These are phyloP conservation scores for Spongiforma sp. DNA, from an alignment of 1,284 basidiomycete genomes.

Conservation along the genomic window DNA sequence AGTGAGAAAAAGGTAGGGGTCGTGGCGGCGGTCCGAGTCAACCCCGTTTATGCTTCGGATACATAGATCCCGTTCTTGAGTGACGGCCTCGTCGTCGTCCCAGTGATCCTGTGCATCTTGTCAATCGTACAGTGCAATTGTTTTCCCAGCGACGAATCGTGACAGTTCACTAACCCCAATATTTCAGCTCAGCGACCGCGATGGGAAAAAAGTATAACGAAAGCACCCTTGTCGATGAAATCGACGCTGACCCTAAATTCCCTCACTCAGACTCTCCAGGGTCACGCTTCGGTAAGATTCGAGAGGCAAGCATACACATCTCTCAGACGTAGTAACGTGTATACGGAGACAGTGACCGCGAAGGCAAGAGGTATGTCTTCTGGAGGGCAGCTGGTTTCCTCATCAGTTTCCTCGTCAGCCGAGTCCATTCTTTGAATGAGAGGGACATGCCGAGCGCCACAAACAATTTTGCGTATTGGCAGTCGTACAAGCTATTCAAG, in stretches of 20 bases:
- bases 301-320: conserved; percentile 94
- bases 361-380: conserved; percentile 86
- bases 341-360: conserved; percentile 86
- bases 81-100: conserved; percentile 90
- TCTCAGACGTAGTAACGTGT: conserved; percentile 93
- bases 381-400: conserved; percentile 82
- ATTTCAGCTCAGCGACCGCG: no score
- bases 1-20: no score
- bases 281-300: conserved; percentile 94
- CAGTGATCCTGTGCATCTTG: conserved; percentile 92
- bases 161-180: conserved; percentile 83
- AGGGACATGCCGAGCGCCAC: conserved; percentile 70
- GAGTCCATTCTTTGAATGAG: not conserved
- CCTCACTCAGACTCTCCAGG: conserved; percentile 81
- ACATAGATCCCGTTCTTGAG: conserved; percentile 89
- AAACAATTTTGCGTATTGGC: conserved; percentile 96
- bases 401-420: not conserved
- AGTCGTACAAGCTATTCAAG: conserved; percentile 86
- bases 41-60: no score
- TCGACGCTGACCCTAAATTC: conserved; percentile 92
- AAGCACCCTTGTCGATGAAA: conserved; percentile 84
- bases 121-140: conserved; percentile 92
- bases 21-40: no score
- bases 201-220: not conserved
- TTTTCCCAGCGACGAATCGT: conserved; percentile 91